Base-by-base conservation (phyloP, 2,329 filamentous ascomycete genomes). In the Lasiodiplodia sp. region DNA sequence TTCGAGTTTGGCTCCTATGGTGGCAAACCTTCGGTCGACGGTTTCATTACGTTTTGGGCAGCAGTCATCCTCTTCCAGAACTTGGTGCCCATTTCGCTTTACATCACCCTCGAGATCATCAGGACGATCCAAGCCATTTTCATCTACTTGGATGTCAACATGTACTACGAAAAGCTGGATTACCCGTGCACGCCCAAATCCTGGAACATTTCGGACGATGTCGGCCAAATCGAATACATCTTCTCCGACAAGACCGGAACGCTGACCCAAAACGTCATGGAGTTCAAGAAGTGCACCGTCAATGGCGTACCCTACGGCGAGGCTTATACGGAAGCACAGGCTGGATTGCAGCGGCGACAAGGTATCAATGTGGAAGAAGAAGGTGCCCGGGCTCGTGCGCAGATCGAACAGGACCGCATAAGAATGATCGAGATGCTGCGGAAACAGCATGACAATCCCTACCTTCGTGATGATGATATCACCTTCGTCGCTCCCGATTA, bases 141-240 rank as follows among this genome's bases (percentile, higher is more conserved):
- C 85, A 99, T 99, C 76, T 97, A 97, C 83, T 97, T 91, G 82
- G 96, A 99, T 76, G 87, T 92, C 4, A 89, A 91, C 77, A 99
- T 99, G 96, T 99, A 98, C 81, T 97, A 99, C 82, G 96, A 96
- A 68, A 90, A 89, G 75, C 89, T 97, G 72, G 94, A 97, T 75
- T 94, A 97, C 76, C 94, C 95, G 2, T 99, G 96, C 77, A 93
- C 97, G 12, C 96, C 96, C 5, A 98, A 98, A 77, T 94, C 94
- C 0, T 99, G 96, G 96, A 99, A 98, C 78, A 98, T 99, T 63
- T 98, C 95, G 0, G 96, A 99, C 77, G 96, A 99, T 75, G 86
- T 99, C 57, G 96, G 96, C 14, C 96, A 99, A 81, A 97, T 99
- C 71, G 96, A 98, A 81, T 99, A 98, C 83, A 97, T 99, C 73